A percentile compares a stretch with the other conserved stretches of the same genome.
phyloP scores from a whole-genome alignment of 2,329 filamentous ascomycete genomes.

The Ascochyta rabiei region DNA sequence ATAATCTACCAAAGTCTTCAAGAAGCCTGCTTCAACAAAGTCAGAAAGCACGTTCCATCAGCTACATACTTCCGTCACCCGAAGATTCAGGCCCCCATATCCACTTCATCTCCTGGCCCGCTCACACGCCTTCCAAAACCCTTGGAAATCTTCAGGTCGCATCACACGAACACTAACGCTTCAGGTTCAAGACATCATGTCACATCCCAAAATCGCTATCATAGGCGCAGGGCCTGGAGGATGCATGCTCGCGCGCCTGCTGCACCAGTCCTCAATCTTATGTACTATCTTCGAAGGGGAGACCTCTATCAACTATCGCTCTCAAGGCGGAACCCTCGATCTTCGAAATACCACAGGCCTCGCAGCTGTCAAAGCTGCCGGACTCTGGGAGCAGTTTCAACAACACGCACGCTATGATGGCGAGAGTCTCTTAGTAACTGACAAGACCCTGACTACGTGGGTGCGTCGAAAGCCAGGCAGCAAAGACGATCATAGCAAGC shows the following conservation, averaged over 20 bases:
- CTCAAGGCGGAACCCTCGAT: slow-evolving; percentile 58
- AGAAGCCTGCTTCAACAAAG: no score
- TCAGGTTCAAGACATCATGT: neutral
- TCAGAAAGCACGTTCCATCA: no score
- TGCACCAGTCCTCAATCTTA: slow-evolving; percentile 53
- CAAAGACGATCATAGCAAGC: slow-evolving; percentile 10
- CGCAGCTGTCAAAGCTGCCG: slow-evolving; percentile 57
- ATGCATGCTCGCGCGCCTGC: slow-evolving; percentile 59
- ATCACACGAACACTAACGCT: neutral
- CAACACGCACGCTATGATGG: slow-evolving; percentile 50
- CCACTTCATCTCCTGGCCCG: no score
- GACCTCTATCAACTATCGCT: slow-evolving; percentile 31
- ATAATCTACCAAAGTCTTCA: no score
- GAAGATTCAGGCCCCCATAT: no score
- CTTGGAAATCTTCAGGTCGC: no score
- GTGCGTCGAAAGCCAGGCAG: slow-evolving; percentile 21
- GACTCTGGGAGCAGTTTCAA: slow-evolving; percentile 57
- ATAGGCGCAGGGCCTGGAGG: slow-evolving; percentile 52
- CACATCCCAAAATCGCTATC: slow-evolving; percentile 44
- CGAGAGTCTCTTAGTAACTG: slow-evolving; percentile 50
- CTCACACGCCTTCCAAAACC: no score
- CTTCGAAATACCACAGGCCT: slow-evolving; percentile 60
- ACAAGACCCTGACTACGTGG: slow-evolving; percentile 43
- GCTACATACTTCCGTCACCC: no score
- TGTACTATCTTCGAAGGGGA: slow-evolving; percentile 57